These are phyloP conservation scores for Diaporthe amygdali DNA, from an alignment of 2,329 filamentous ascomycete species.

Conservation along the genomic window DNA sequence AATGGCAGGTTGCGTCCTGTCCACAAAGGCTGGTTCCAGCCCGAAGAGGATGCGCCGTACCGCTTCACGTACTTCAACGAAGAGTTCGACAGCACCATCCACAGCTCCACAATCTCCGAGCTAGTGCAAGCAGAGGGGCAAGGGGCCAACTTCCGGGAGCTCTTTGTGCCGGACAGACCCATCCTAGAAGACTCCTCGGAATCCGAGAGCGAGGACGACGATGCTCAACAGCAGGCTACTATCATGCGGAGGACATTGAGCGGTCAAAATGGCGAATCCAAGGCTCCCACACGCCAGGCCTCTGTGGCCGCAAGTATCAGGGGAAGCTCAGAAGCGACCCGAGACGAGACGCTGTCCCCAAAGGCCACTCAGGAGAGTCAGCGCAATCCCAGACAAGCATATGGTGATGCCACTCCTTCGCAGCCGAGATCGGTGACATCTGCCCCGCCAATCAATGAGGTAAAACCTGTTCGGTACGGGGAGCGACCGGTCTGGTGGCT, in stretches of 20 bases:
- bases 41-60: constrained; percentile 89
- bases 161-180: constrained; percentile 89
- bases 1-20: constrained; percentile 86
- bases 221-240: constrained; percentile 30
- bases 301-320: constrained; percentile 36
- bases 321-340: constrained; percentile 15
- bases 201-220: constrained; percentile 68
- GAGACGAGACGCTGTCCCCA: constrained; percentile 36
- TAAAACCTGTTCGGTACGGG: constrained; percentile 60
- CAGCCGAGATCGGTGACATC: constrained; percentile 44
- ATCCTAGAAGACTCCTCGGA: constrained; percentile 74
- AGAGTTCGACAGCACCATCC: constrained; percentile 93
- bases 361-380: constrained; percentile 1
- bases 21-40: constrained; percentile 80
- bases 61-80: constrained; percentile 99
- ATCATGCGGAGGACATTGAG: constrained; percentile 27
- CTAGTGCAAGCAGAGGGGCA: constrained; percentile 70
- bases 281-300: constrained; percentile 21
- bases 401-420: constrained; percentile 54
- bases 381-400: constrained; percentile 42
- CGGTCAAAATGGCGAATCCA: constrained; percentile 26
- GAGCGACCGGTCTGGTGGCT: constrained; percentile 96
- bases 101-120: constrained; percentile 94
- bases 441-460: constrained; percentile 31
- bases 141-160: constrained; percentile 80